Percentiles rank a stretch among this genome's conserved stretches.
phyloP scores from a whole-genome alignment of 2,329 filamentous ascomycete genomes.

The Fusarium sp. region DNA sequence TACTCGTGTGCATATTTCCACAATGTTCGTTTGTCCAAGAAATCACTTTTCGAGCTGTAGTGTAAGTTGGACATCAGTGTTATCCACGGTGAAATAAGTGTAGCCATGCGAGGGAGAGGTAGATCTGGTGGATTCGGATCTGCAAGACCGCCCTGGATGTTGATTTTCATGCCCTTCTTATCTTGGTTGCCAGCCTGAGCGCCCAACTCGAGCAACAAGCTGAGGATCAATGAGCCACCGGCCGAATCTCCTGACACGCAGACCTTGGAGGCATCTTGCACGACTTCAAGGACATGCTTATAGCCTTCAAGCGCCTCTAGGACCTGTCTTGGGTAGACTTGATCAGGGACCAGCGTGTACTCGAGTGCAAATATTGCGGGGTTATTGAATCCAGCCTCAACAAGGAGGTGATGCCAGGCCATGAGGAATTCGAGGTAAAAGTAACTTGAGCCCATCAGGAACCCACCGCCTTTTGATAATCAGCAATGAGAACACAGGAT shows the following conservation, averaged over 20 bases:
- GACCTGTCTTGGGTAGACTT: conserved; percentile 78
- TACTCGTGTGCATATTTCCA: conserved; percentile 79
- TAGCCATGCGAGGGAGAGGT: conserved; percentile 64
- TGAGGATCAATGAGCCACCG: conserved; percentile 79
- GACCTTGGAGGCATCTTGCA: conserved; percentile 70
- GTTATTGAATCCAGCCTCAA: conserved; percentile 74
- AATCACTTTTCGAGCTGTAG: conserved; percentile 78
- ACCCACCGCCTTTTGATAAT: conserved; percentile 74
- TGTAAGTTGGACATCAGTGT: conserved; percentile 77
- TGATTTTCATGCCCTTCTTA: conserved; percentile 26
- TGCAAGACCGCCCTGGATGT: conserved; percentile 25
- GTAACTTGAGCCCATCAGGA: conserved; percentile 83
- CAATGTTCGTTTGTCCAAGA: conserved; percentile 74
- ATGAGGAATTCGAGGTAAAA: conserved; percentile 90
- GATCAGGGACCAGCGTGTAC: conserved; percentile 83
- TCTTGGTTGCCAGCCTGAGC: conserved; percentile 44
- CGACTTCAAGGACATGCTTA: conserved; percentile 72
- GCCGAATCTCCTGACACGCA: conserved; percentile 84
- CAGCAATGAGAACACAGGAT: conserved; percentile 7
- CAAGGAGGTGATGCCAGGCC: conserved; percentile 75
- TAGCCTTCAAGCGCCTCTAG: conserved; percentile 78
- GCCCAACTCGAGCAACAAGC: conserved; percentile 76
- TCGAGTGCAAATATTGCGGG: conserved; percentile 84
- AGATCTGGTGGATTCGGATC: conserved; percentile 37
- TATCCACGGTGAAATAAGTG: conserved; percentile 85